Evolutionary conservation across 2,329 filamentous ascomycete species (phyloP).

Genomic region (Diplodia intermedia): DNA sequence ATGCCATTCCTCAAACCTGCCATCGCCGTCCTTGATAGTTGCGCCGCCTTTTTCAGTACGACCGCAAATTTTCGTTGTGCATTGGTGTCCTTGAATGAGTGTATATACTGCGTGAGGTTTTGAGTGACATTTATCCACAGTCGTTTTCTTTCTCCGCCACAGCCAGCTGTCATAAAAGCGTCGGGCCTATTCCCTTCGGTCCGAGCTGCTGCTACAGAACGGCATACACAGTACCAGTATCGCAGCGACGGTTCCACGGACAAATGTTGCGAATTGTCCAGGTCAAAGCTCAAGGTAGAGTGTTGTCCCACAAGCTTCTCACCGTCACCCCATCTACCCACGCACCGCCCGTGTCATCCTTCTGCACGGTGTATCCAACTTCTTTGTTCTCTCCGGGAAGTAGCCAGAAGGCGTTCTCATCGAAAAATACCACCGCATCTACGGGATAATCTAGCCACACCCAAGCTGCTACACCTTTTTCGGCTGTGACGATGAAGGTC

Average conservation of each 20-base stretch:
- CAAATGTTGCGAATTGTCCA: not conserved
- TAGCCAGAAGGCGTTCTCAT: slow-evolving; percentile 62
- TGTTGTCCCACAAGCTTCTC: slow-evolving; percentile 61
- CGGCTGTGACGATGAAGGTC: slow-evolving; percentile 58
- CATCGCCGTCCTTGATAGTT: not conserved
- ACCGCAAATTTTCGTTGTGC: not conserved
- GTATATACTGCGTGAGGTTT: not conserved
- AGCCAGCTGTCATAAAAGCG: not conserved
- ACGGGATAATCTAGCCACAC: slow-evolving; percentile 63
- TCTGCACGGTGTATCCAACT: slow-evolving; percentile 56
- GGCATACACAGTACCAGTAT: not conserved
- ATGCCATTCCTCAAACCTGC: not conserved
- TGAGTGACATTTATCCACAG: not conserved
- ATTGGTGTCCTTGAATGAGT: not conserved
- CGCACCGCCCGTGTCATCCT: slow-evolving; percentile 51
- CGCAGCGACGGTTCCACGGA: not conserved
- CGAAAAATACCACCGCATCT: slow-evolving; percentile 59
- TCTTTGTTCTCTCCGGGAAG: slow-evolving; percentile 53
- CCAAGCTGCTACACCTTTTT: slow-evolving; percentile 58
- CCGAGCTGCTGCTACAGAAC: not conserved
- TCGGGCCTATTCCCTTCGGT: not conserved
- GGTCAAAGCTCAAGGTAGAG: slow-evolving; percentile 35
- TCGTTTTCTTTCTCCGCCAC: not conserved
- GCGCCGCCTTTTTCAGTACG: not conserved
- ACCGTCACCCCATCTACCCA: slow-evolving; percentile 59